Percentiles rank a stretch among this genome's conserved stretches.
Conservation (phyloP, 108 stramenopile species). For the Chaetoceros muelleri region DNA sequence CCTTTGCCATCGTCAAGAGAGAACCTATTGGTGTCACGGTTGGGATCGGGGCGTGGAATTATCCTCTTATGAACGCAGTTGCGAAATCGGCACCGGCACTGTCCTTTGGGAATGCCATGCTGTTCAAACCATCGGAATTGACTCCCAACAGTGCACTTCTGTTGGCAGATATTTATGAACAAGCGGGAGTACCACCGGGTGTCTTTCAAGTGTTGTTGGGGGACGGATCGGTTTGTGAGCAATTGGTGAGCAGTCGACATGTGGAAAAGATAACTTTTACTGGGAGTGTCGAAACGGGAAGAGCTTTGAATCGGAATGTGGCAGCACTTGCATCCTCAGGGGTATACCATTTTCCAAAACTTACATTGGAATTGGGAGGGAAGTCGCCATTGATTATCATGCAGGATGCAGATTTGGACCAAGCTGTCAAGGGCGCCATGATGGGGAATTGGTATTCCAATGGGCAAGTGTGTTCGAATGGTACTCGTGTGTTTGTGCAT, state of each 20-base stretch:
- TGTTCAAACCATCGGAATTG: constrained; percentile 91
- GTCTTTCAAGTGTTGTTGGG: constrained; percentile 79
- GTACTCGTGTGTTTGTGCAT: constrained; percentile 69
- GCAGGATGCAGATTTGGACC: constrained; percentile 53
- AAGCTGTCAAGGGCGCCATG: constrained; percentile 50
- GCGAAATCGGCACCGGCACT: constrained; percentile 88
- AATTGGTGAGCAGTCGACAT: constrained; percentile 33
- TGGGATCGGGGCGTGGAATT: constrained; percentile 88
- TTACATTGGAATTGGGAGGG: constrained; percentile 80
- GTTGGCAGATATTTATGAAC: constrained; percentile 49
- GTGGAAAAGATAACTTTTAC: constrained; percentile 85
- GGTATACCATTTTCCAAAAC: constrained; percentile 27
- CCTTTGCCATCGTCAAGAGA: constrained; percentile 8
- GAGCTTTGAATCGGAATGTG: constrained; percentile 1
- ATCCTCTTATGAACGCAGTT: constrained; percentile 60
- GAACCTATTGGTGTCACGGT: constrained; percentile 79
- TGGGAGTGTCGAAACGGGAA: constrained; percentile 44
- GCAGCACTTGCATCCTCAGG: constrained; percentile 15
- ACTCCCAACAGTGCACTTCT: constrained; percentile 75
- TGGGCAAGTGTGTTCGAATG: constrained; percentile 81
- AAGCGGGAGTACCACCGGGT: constrained; percentile 83
- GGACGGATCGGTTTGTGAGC: constrained; percentile 47
- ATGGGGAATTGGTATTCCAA: constrained; percentile 53
- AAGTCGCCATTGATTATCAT: constrained; percentile 76
- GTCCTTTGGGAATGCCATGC: constrained; percentile 79